Base-by-base conservation (phyloP, 768 basidiomycete genomes). In the Leccinum fibrillosum region DNA sequence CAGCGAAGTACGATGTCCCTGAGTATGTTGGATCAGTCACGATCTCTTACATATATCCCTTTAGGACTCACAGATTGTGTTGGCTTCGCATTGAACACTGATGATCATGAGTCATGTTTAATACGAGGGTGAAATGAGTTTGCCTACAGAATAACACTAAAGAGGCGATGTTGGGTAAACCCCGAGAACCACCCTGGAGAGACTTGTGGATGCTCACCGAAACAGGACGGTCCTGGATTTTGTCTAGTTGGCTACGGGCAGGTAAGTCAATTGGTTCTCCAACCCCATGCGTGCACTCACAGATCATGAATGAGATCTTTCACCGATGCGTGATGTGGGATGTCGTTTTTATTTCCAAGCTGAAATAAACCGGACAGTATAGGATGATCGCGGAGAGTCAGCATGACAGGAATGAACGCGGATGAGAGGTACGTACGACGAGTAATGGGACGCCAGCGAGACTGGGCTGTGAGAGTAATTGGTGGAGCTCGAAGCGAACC, bases 51-150 rank as follows among this genome's bases (percentile, higher is more conserved):
- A 3, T 5, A 3, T 21, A 10, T 51, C 6, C 9, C 7, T 11
- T 3, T 19, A 9, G 26, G 34, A 71, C 89, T 55, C 64, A 90
- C 88, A 97, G 76, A 69, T 97, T 97, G 72, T 97, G 93, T 72
- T 92, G 90, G 67, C 87, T 94, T 74, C 94, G 95, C 89, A 96
- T 95, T 2, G 93, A 97, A 71, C 94, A 96, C 94, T 97, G 64
- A 1, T 50, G 23, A 35, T 37, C 32, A 25, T 60, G 45, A 56
- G 59, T 23, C 15, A 48, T 5, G 35, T 32, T 7, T 9, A 52
- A 49, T 48, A 35, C 35, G 32, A 52, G n/a, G 23, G 44, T 26
- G 2, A 39, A 32, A 34, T 10, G 5, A 10, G 4, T 25, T 53
- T 23, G 64, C 85, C 58, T 73, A 91, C 90, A 62, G 90, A 92